These are phyloP conservation scores for Gossypium schwendimanii DNA, from an alignment of 441 rosid species.

Conservation along the genomic window DNA sequence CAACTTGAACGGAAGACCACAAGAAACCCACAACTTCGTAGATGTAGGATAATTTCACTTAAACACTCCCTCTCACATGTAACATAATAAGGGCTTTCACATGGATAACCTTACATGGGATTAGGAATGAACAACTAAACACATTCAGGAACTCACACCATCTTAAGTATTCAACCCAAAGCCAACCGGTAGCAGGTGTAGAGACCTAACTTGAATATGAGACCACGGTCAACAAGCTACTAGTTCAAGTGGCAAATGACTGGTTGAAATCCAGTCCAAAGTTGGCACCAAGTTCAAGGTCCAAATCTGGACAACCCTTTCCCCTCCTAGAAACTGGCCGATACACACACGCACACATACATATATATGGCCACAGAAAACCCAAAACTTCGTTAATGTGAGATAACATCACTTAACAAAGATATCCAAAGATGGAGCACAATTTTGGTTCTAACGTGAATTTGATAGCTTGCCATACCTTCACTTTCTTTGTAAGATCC, in stretches of 20 bases:
- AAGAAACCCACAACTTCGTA: background rate
- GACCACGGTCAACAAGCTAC: background rate
- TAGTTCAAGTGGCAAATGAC: too few species aligned
- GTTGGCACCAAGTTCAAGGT: too few species aligned
- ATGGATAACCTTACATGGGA: background rate
- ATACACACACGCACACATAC: too few species aligned
- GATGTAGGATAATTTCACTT: background rate
- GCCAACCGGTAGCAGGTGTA: background rate
- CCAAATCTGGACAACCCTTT: too few species aligned
- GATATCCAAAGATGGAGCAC: background rate
- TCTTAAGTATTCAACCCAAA: background rate
- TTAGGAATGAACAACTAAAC: background rate
- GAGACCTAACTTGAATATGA: background rate
- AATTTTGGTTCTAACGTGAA: background rate
- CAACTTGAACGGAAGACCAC: background rate
- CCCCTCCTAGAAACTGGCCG: too few species aligned
- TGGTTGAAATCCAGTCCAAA: too few species aligned
- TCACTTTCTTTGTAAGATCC: conserved; percentile 18
- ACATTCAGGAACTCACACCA: background rate
- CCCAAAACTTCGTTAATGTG: background rate
- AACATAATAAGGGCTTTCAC: background rate
- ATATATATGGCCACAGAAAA: background rate
- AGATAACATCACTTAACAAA: background rate
- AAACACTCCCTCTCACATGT: background rate
- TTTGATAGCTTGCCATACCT: conserved; percentile 23